phyloP scores from a whole-genome alignment of 768 basidiomycete genomes.

The Suillus ampliporus region DNA sequence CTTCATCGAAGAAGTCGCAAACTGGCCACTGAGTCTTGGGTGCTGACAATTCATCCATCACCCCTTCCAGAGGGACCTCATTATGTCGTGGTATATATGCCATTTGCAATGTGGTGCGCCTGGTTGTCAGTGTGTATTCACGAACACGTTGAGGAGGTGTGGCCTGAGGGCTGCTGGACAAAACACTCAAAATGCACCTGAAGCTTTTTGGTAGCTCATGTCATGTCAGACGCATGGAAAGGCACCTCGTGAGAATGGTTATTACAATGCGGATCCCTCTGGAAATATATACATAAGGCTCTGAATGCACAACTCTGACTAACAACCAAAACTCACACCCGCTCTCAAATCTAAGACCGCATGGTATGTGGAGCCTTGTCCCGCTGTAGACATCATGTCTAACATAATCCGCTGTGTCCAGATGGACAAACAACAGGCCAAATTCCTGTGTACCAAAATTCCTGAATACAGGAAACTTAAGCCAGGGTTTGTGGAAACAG shows the following conservation, averaged over 20 bases:
- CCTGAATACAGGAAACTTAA: neutral
- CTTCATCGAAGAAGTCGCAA: neutral
- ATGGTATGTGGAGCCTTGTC: neutral
- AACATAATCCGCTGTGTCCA: neutral
- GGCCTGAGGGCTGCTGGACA: neutral
- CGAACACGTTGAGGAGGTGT: neutral
- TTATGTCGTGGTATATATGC: neutral
- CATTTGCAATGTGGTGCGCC: neutral
- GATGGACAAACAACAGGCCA: neutral
- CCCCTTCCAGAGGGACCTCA: neutral
- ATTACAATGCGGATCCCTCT: neutral
- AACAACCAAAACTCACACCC: neutral
- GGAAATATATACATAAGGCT: neutral
- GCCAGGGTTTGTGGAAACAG: neutral
- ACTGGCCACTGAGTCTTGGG: neutral
- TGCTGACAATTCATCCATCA: neutral
- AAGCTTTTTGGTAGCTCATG: neutral
- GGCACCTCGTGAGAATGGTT: neutral
- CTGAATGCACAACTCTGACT: neutral
- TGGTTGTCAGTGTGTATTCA: neutral
- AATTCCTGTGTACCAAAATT: neutral
- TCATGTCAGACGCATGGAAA: neutral
- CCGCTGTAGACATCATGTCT: constrained; percentile 1
- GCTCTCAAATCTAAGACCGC: neutral
- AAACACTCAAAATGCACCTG: neutral